phyloP scores from a whole-genome alignment of 108 stramenopile species.

The Cyclostephanos tholiformis region DNA sequence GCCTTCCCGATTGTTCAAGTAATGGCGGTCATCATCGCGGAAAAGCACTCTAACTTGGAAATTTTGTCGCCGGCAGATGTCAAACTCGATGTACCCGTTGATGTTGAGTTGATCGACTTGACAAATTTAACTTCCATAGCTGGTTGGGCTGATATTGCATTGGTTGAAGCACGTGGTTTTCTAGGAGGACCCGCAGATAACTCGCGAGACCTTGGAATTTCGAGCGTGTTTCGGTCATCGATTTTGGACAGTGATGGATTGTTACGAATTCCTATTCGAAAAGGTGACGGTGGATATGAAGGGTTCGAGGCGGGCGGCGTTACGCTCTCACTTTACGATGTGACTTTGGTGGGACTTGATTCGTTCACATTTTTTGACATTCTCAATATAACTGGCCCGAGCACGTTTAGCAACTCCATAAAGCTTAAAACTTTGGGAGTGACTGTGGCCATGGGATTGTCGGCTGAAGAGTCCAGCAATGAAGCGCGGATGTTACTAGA shows the following conservation, averaged over 20 bases:
- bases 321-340: slow-evolving; percentile 43
- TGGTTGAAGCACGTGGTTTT: slow-evolving; percentile 48
- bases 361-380: slow-evolving; percentile 52
- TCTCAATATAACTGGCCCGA: slow-evolving; percentile 49
- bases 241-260: slow-evolving; percentile 55
- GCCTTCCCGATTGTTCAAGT: slow-evolving; percentile 38
- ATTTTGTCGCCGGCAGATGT: slow-evolving; percentile 13
- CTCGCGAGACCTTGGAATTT: slow-evolving; percentile 46
- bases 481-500: slow-evolving; percentile 9
- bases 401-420: slow-evolving; percentile 53
- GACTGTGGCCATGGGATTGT: slow-evolving; percentile 50
- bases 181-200: slow-evolving; percentile 39
- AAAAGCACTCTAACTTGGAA: slow-evolving; percentile 34
- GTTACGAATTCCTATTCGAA: slow-evolving; percentile 41
- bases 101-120: slow-evolving; percentile 60
- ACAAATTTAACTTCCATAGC: slow-evolving; percentile 52
- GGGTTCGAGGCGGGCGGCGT: slow-evolving; percentile 46
- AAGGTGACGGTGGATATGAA: slow-evolving; percentile 27
- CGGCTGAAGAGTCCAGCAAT: slow-evolving; percentile 25
- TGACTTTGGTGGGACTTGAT: slow-evolving; percentile 60
- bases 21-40: slow-evolving; percentile 40
- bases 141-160: slow-evolving; percentile 50
- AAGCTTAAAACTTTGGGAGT: slow-evolving; percentile 48
- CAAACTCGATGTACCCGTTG: slow-evolving; percentile 30
- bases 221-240: slow-evolving; percentile 41